Evolutionary conservation across 768 basidiomycete species (phyloP), one percentile per base, ranked within the genome.

Genomic region (Exsudoporus frostii): DNA sequence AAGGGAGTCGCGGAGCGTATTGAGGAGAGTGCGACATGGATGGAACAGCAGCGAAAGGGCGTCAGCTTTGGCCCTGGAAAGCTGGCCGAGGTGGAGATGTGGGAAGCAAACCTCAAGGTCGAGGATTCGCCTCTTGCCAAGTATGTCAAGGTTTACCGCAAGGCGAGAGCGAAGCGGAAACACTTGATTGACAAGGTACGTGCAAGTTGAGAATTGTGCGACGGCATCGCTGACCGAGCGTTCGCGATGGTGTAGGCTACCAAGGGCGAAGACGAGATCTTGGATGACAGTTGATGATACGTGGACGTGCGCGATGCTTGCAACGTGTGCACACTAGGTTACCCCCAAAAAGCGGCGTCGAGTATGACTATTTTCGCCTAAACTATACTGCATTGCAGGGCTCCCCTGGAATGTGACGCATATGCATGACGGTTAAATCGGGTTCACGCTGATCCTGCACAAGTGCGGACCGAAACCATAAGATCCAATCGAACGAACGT

Each of bases 1-100:
- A 98, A 95, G 71, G 76, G 77, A 0, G 74, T 99, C 13, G 74
- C 96, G 46, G 96, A 98, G 65, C 84, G 92, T 19, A 72, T 96
- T 40, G 94, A 98, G 57, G 90, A 91, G 62, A 92, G 88, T 56
- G 78, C 79, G 14, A 79, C 74, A 54, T 98, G 88, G 91, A 77
- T 90, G 36, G 86, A 91, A 65, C 73, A 80, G 63, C 79, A 75
- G 64, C 76, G 97, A 51, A 82, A 81, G 51, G 76, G 73, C 20
- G 85, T 97, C 3, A 71, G 72, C 22, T 94, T 98, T 61, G 79
- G 83, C 4, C 96, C 97, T 2, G 83, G 81, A 4, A 82, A 82
- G 59, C 67, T 88, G 59, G 71, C 68, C 2, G 84, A 86, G 37
- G 88, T 98, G 5, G 79, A 83, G 49, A 69, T 74, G 53, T 96